Conservation (phyloP, 176 grass and related monocot genomes). For the Poa pratensis region DNA sequence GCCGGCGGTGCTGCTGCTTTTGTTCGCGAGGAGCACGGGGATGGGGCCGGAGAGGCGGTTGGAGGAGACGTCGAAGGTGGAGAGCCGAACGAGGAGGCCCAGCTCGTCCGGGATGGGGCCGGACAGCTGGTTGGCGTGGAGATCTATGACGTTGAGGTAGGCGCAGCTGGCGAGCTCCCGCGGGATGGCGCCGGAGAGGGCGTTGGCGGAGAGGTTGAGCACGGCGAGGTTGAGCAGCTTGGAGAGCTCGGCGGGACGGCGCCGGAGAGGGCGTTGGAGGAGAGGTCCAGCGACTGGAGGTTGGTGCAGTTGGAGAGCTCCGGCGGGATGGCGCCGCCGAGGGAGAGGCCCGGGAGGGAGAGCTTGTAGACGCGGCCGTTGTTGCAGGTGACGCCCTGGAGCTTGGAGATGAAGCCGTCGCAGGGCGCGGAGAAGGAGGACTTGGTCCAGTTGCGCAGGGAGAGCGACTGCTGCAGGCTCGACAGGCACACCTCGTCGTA, state of each 20-base stretch:
- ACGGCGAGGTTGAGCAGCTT: constrained; percentile 72
- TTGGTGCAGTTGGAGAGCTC: constrained; percentile 83
- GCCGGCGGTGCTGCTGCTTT: constrained; percentile 34
- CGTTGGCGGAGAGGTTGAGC: constrained; percentile 77
- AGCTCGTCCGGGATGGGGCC: constrained; percentile 78
- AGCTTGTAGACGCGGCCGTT: constrained; percentile 88
- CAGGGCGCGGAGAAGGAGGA: constrained; percentile 57
- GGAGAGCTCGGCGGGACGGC: constrained; percentile 58
- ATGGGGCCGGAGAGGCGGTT: constrained; percentile 67
- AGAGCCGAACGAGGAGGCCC: constrained; percentile 64
- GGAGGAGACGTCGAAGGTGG: constrained; percentile 73
- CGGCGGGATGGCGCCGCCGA: constrained; percentile 53
- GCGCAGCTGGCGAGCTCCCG: constrained; percentile 66
- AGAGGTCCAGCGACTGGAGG: constrained; percentile 81
- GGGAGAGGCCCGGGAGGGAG: constrained; percentile 50
- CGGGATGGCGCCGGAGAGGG: constrained; percentile 61
- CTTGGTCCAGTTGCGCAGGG: constrained; percentile 65
- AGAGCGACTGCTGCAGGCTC: constrained; percentile 52
- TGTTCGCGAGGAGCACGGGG: constrained; percentile 65
- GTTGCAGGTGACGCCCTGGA: constrained; percentile 79
- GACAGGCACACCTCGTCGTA: constrained; percentile 70
- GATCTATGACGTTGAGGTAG: constrained; percentile 87
- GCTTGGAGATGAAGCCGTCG: constrained; percentile 62
- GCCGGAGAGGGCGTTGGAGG: constrained; percentile 64
- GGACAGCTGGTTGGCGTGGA: constrained; percentile 65